Base-by-base conservation (phyloP, 768 basidiomycete species). In the Russula virescens region DNA sequence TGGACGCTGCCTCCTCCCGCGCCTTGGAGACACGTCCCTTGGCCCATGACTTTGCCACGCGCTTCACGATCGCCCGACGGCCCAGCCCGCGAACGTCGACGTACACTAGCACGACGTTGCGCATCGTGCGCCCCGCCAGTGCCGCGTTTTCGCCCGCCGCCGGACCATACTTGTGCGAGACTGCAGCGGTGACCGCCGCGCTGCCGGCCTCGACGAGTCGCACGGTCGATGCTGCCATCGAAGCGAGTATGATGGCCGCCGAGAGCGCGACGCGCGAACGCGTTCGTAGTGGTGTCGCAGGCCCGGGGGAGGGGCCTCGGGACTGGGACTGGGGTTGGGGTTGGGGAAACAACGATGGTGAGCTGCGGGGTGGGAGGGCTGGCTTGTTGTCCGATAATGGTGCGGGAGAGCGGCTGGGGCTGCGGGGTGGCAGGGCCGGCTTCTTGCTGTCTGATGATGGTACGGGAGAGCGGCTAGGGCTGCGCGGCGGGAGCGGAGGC, bases 21-120 rank as follows among this genome's bases (percentile, higher is more conserved):
- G n/a, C 25, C 4, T 13, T 21, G 3, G 43, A 19, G 18, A 57
- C 31, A 3, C 1, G 59, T 14, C 40, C 61, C 65, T 47, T 56
- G 46, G 49, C 55, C 60, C 55, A 68, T 6, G 34, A 19, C 55
- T 57, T 63, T 40, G 57, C 58, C 55, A 28, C 21, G 18, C 55
- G 57, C 46, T 51, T 66, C 38, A 68, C 64, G 54, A 68, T 38
- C 23, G 58, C 64, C 14, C 55, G 34, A 7, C 66, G 42, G 2
- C 65, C 64, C 2, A 68, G 34, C 3, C 66, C 66, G 0, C 50
- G 64, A 49, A 60, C 38, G 45, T 66, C 66, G 31, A 66, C 58
- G 31, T 68, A 68, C 21, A 66, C 65, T 1, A 68, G 65, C 43
- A 66, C 61, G 54, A 66, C 58, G 51, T 68, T 66, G 7, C 61